Evolutionary conservation across 352 stramenopile genomes (phyloP), one percentile per base, ranked within the genome.

Genomic region (Aphanomyces euteiches): DNA sequence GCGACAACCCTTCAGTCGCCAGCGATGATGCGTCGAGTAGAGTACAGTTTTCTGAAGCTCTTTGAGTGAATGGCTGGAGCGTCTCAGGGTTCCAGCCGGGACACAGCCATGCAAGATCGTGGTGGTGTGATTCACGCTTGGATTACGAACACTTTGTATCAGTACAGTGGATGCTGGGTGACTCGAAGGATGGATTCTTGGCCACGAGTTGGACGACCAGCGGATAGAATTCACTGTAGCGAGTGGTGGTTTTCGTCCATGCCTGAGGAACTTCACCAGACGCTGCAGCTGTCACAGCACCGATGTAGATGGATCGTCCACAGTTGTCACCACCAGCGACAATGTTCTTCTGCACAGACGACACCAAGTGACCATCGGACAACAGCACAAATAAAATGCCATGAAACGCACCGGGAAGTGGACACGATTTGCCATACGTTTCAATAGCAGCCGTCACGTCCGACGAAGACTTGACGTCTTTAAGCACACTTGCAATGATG

Each of bases 261-360:
- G 77, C 69, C 21, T 64, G 72, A 28, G 82, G 80, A 45, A 88
- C 74, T 2, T 57, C 61, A 28, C 80, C 59, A 13, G 38, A 41
- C 0, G 66, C 54, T 0, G 81, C 81, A 34, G 83, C 81, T 7
- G 75, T 66, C 45, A 81, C 69, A 41, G 83, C 83, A 38, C 83
- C 83, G 50, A 90, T 78, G 36, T 88, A 72, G 59, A 90, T 86
- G 34, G 81, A 77, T 36, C 83, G 80, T 37, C 83, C 88, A 74
- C 81, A 89, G 75, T 89, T 90, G 79, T 90, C 83, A 36, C 81
- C 81, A 19, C 83, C 83, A 0, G 83, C 80, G 38, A 81, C 19
- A 60, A 89, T 79, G 56, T 90, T 90, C 47, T 75, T 68, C 47
- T 79, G 79, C 45, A 90, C 45, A 0, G 81, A 79, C 37, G 83